Evolutionary conservation across 2,329 filamentous ascomycete species (phyloP), one percentile per base, ranked within the genome.

Genomic region (Elsinoe batatas): DNA sequence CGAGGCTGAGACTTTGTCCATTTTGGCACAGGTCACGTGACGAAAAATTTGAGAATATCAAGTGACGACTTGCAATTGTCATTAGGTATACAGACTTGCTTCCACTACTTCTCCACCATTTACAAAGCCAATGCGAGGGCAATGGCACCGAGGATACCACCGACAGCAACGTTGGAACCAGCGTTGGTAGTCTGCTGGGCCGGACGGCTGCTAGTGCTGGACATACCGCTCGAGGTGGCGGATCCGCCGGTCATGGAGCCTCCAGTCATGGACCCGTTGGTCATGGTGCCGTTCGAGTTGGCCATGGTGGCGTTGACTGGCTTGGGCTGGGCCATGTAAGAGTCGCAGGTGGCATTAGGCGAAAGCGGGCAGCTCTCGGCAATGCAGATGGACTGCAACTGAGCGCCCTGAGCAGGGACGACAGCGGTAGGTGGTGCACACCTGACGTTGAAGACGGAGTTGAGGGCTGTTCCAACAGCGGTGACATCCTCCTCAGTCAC

Each of bases 321-420:
- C 58, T 57, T 49, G 13, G 62, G 47, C 35, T 61, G 58, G 15
- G 57, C 13, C 38, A 66, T 66, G 62, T 80, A 80, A n/a, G 64
- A 61, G 15, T 63, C 62, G 63, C 80, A 83, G 5, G 69, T 70
- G 5, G 73, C 66, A 51, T 76, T 73, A 5, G 67, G 60, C 12
- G 76, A 71, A 11, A 76, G 50, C 1, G 75, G 75, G 65, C 79
- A 83, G 37, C 67, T 64, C n/a, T 70, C 68, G 37, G 72, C 73
- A 60, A 75, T 76, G 70, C 80, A 83, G 60, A 83, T 80, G 55
- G 75, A 70, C 67, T 83, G 78, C 18, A 79, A 69, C 62, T 78
- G 71, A 8, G 71, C 58, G 5, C 71, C 71, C 56, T 77, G 72
- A 5, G 68, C 63, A 17, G 73, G 68, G 54, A 80, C 71, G 50